These are phyloP conservation scores for Collybiopsis luxurians DNA, from an alignment of 768 basidiomycete genomes.

Conservation along the genomic window DNA sequence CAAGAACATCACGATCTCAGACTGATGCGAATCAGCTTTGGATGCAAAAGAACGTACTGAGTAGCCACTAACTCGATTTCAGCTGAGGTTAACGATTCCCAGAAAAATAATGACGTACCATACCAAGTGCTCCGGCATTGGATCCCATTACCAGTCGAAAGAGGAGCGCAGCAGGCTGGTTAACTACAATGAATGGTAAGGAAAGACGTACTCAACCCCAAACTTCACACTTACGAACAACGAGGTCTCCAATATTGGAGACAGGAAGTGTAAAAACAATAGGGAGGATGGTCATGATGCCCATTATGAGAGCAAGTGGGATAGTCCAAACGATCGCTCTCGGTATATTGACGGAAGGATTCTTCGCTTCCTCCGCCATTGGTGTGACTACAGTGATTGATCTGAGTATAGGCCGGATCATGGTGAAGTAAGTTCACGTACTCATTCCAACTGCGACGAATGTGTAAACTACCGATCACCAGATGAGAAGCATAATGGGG, in stretches of 20 bases:
- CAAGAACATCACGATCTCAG: slow-evolving; percentile 6
- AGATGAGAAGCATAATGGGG: neutral
- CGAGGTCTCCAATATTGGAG: slow-evolving; percentile 40
- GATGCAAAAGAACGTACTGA: slow-evolving; percentile 38
- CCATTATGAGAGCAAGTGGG: slow-evolving; percentile 48
- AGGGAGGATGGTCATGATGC: slow-evolving; percentile 56
- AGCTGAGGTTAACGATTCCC: too few species aligned
- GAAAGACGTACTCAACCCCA: neutral
- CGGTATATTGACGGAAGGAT: slow-evolving; percentile 54
- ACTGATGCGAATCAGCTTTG: neutral
- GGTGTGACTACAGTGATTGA: slow-evolving; percentile 47
- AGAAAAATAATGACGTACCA: too few species aligned
- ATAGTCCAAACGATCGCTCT: slow-evolving; percentile 52
- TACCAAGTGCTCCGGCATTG: slow-evolving; percentile 58
- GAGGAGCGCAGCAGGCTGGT: slow-evolving; percentile 62
- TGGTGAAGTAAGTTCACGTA: slow-evolving; percentile 19
- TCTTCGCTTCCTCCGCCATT: slow-evolving; percentile 66
- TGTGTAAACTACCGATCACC: slow-evolving; percentile 39
- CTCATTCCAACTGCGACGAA: slow-evolving; percentile 64
- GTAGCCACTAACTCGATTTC: slow-evolving; percentile 37
- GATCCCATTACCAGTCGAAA: slow-evolving; percentile 64
- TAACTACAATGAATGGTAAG: neutral
- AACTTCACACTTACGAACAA: slow-evolving; percentile 40
- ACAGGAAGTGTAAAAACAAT: slow-evolving; percentile 63
- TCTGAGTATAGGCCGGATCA: neutral